Evolutionary conservation across 192 early-diverging fungal species (phyloP).

Genomic region (Phlyctochytrium planicorne): DNA sequence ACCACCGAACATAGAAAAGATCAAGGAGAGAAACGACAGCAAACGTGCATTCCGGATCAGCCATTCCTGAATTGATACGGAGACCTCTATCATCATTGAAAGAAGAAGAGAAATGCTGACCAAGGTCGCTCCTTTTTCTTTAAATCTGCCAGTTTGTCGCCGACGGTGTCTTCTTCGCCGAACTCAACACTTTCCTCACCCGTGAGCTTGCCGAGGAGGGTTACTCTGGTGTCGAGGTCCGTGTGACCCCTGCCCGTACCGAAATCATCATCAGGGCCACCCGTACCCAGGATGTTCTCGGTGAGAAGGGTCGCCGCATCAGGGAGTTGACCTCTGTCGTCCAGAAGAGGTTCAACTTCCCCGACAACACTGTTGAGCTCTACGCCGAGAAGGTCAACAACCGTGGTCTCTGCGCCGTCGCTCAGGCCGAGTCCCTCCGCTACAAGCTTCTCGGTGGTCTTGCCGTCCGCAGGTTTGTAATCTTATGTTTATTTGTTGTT

Average conservation of each 20-base stretch:
- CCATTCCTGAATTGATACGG: no score
- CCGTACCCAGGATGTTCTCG: slow-evolving; percentile 96
- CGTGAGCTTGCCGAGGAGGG: slow-evolving; percentile 96
- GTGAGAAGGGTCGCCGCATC: slow-evolving; percentile 98
- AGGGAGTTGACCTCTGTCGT: slow-evolving; percentile 96
- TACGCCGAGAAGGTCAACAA: slow-evolving; percentile 97
- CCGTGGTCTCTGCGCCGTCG: slow-evolving; percentile 97
- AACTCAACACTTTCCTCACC: slow-evolving; percentile 99
- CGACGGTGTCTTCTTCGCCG: slow-evolving; percentile 99
- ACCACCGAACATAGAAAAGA: no score
- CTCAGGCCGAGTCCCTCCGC: slow-evolving; percentile 97
- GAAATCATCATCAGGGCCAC: slow-evolving; percentile 99
- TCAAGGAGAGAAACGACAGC: no score
- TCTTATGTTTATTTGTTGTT: slow-evolving; percentile 12
- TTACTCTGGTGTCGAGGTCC: slow-evolving; percentile 99
- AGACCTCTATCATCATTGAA: no score
- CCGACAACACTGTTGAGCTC: slow-evolving; percentile 96
- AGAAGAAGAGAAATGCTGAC: no score
- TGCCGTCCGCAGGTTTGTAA: slow-evolving; percentile 78
- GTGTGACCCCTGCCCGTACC: slow-evolving; percentile 97
- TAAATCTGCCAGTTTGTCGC: no score
- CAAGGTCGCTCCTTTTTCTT: no score
- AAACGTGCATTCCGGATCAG: no score
- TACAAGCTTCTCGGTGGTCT: slow-evolving; percentile 97
- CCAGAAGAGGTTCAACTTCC: slow-evolving; percentile 99